Conservation (phyloP, 768 basidiomycete species). For the Psilocybe sp. region DNA sequence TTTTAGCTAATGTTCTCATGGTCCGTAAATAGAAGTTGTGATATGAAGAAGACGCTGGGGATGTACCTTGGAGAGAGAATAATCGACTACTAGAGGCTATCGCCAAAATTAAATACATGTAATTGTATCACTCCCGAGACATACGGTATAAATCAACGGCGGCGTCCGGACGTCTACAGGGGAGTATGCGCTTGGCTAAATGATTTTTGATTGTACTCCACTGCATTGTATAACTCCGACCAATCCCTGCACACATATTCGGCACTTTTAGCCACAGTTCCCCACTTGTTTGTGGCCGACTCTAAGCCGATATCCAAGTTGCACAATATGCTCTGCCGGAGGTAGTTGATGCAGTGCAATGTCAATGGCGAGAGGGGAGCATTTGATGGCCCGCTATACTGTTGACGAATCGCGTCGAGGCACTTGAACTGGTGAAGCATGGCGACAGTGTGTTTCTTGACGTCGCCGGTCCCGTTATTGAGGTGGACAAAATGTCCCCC, state of each 20-base stretch:
- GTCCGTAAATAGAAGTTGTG: too few species aligned
- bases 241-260: slow-evolving; percentile 6
- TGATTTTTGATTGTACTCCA: neutral
- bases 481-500: slow-evolving; percentile 7
- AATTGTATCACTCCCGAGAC: too few species aligned
- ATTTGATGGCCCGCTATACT: neutral
- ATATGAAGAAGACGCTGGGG: too few species aligned
- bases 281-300: neutral
- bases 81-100: too few species aligned
- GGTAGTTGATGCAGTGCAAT: slow-evolving; percentile 5
- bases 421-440: slow-evolving; percentile 9
- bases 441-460: slow-evolving; percentile 5
- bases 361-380: neutral
- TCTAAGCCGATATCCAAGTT: slow-evolving; percentile 1
- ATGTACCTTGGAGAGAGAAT: too few species aligned
- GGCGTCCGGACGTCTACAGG: too few species aligned
- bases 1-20: too few species aligned
- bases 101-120: too few species aligned
- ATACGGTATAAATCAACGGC: too few species aligned
- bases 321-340: slow-evolving; percentile 3
- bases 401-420: slow-evolving; percentile 3
- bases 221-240: slow-evolving; percentile 2
- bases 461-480: neutral
- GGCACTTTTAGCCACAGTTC: neutral
- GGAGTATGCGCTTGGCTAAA: too few species aligned